These are phyloP conservation scores for Panaeolus papilionaceus DNA, from an alignment of 768 basidiomycete species.

Conservation along the genomic window DNA sequence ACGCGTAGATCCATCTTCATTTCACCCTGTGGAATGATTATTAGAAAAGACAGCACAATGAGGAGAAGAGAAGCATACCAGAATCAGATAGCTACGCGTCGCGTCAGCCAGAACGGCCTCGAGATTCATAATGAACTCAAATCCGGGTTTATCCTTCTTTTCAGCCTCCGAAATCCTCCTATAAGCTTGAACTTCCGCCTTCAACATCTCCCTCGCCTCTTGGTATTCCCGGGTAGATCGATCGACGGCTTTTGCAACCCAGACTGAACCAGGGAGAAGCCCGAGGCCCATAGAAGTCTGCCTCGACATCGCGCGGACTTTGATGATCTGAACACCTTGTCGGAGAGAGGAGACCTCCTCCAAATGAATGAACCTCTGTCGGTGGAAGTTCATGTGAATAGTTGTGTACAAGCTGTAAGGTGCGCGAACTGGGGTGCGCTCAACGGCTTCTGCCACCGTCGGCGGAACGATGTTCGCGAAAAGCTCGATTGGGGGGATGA, in stretches of 20 bases:
- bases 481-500: background rate
- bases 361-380: background rate
- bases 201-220: background rate
- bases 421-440: background rate
- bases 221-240: background rate
- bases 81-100: constrained; percentile 1
- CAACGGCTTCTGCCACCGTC: background rate
- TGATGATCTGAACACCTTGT: background rate
- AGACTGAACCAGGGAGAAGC: background rate
- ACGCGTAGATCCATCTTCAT: constrained; percentile 17
- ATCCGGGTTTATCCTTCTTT: constrained; percentile 5
- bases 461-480: background rate
- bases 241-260: constrained; percentile 4
- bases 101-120: constrained; percentile 6
- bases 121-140: constrained; percentile 15
- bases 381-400: background rate
- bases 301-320: background rate
- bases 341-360: background rate
- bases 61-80: constrained; percentile 14
- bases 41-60: background rate
- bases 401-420: background rate
- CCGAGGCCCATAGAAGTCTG: background rate
- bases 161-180: constrained; percentile 13
- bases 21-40: background rate
- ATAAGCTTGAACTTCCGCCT: constrained; percentile 13